Percentiles rank a stretch among this genome's conserved stretches.
These are phyloP conservation scores for Opeltia flavorubescens DNA, from an alignment of 495 filamentous ascomycete species.

Conservation along the genomic window DNA sequence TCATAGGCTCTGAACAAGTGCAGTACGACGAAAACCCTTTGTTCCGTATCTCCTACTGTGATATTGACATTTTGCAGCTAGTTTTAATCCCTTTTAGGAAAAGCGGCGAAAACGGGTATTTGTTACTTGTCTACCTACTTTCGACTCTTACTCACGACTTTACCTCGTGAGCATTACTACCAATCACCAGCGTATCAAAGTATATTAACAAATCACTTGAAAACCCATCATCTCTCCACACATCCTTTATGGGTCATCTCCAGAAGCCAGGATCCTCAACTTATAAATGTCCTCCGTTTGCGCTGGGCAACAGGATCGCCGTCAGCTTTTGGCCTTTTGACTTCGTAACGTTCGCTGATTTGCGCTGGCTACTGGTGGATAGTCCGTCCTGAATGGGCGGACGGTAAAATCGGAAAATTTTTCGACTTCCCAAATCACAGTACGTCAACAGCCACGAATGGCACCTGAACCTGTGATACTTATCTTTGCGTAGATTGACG, in stretches of 20 bases:
- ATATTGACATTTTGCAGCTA: no score
- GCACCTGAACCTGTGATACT: not conserved
- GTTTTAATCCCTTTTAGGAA: no score
- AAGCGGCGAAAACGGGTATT: no score
- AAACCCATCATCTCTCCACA: not conserved
- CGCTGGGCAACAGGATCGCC: not conserved
- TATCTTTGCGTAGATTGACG: slow-evolving; percentile 10
- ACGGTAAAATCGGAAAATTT: slow-evolving; percentile 29
- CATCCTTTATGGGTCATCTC: slow-evolving; percentile 17
- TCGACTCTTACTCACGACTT: no score
- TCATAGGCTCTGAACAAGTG: no score
- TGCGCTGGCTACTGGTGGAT: slow-evolving; percentile 39
- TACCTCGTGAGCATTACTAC: no score
- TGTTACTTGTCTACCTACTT: no score
- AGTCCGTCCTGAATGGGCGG: slow-evolving; percentile 48
- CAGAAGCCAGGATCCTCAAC: not conserved
- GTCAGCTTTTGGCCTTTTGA: not conserved
- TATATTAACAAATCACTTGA: no score
- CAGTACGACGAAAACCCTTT: no score
- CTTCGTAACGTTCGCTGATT: slow-evolving; percentile 1
- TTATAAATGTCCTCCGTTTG: not conserved
- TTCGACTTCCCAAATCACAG: not conserved
- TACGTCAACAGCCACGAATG: slow-evolving; percentile 1
- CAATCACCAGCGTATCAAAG: no score
- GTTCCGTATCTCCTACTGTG: no score